A percentile compares a stretch with the other conserved stretches of the same genome.
These are phyloP conservation scores for Cymbidium sinense DNA, from an alignment of 106 monocot species.

Conservation along the genomic window DNA sequence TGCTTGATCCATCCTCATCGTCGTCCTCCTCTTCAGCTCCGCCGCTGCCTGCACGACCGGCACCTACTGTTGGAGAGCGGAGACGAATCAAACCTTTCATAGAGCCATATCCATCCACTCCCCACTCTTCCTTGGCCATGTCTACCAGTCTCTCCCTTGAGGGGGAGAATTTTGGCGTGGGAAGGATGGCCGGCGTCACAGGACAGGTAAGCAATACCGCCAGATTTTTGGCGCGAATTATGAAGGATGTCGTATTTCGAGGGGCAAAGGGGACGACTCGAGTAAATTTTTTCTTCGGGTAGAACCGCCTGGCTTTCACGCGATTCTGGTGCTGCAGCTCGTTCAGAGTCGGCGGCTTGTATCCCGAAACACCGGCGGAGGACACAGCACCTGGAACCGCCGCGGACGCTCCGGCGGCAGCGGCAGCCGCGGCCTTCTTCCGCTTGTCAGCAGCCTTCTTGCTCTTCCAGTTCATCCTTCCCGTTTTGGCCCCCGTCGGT, in stretches of 20 bases:
- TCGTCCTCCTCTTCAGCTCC: conserved; percentile 34
- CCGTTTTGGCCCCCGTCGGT: conserved; percentile 13
- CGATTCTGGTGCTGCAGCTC: conserved; percentile 90
- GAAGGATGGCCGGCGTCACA: conserved; percentile 89
- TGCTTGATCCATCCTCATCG: conserved; percentile 51
- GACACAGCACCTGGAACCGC: background rate
- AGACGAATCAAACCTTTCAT: conserved; percentile 94
- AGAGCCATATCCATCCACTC: conserved; percentile 93
- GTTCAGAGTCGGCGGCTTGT: conserved; percentile 58
- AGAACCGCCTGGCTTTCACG: conserved; percentile 73
- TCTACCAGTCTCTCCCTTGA: conserved; percentile 81
- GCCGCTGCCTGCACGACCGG: background rate
- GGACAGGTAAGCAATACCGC: conserved; percentile 87
- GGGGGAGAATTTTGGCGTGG: conserved; percentile 83
- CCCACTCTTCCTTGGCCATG: conserved; percentile 99
- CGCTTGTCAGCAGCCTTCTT: conserved; percentile 53
- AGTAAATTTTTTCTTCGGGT: conserved; percentile 67
- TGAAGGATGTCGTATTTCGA: conserved; percentile 87
- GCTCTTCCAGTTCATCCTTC: conserved; percentile 50
- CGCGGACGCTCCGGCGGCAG: background rate
- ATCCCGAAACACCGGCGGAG: conserved; percentile 12
- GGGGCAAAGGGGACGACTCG: conserved; percentile 77
- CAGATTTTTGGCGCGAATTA: conserved; percentile 93
- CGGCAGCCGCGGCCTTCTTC: conserved; percentile 18
- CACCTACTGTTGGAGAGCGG: conserved; percentile 26